These are phyloP conservation scores for Adansonia grandidieri DNA, from an alignment of 441 rosid genomes.

Conservation along the genomic window DNA sequence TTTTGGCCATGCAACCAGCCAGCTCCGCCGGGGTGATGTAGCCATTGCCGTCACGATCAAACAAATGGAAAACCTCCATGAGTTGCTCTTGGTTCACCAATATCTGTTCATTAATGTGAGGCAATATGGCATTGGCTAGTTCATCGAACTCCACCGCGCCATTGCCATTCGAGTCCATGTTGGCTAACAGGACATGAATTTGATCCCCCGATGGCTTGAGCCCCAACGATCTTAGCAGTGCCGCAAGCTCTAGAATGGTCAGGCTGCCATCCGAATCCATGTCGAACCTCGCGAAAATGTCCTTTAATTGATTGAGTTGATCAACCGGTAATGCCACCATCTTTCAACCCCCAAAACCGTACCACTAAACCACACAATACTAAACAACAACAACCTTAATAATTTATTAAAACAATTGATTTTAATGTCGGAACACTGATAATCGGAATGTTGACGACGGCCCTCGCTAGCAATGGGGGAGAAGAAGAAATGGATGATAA, in stretches of 20 bases:
- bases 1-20: slow-evolving; percentile 71
- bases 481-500: not conserved
- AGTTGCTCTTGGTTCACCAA: slow-evolving; percentile 57
- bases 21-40: slow-evolving; percentile 67
- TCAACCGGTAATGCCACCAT: slow-evolving; percentile 28
- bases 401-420: no score
- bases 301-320: slow-evolving; percentile 57
- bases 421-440: no score
- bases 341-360: not conserved
- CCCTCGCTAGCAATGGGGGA: not conserved
- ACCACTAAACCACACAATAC: not conserved
- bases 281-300: slow-evolving; percentile 67
- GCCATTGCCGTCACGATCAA: slow-evolving; percentile 72
- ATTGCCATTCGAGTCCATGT: slow-evolving; percentile 67
- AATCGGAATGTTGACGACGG: not conserved
- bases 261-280: slow-evolving; percentile 79
- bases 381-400: no score
- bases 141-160: slow-evolving; percentile 73
- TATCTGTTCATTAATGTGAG: slow-evolving; percentile 51
- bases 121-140: slow-evolving; percentile 54
- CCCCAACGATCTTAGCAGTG: slow-evolving; percentile 64
- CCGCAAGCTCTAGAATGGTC: slow-evolving; percentile 68
- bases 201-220: slow-evolving; percentile 72
- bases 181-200: slow-evolving; percentile 52
- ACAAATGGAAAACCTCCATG: slow-evolving; percentile 56